These are phyloP conservation scores for Trypanosoma platydactyli DNA, from an alignment of 208 protist species.

Conservation along the genomic window DNA sequence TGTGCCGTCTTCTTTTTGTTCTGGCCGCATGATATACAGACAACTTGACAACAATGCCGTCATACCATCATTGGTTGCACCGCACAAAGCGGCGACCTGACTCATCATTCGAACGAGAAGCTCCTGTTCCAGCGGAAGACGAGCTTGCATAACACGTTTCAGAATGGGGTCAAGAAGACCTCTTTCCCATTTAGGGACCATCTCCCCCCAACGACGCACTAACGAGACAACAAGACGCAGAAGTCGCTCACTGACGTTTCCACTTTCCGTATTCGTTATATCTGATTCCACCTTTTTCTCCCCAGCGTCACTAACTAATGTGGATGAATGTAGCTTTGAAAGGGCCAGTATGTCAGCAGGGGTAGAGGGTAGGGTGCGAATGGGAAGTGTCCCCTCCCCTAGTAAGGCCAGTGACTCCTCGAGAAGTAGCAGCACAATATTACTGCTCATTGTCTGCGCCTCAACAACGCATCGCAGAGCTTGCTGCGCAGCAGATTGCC, in stretches of 20 bases:
- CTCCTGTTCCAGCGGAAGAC: slow-evolving; percentile 22
- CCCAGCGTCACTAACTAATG: neutral
- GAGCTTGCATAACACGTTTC: slow-evolving; percentile 15
- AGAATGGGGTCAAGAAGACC: slow-evolving; percentile 2
- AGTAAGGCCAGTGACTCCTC: slow-evolving; percentile 28
- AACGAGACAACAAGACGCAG: slow-evolving; percentile 18
- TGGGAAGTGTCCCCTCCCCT: slow-evolving; percentile 5
- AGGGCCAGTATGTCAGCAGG: slow-evolving; percentile 34
- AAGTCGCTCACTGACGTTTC: neutral
- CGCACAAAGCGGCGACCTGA: slow-evolving; percentile 19
- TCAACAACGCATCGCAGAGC: slow-evolving; percentile 51
- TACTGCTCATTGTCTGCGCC: slow-evolving; percentile 45
- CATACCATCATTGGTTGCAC: slow-evolving; percentile 10
- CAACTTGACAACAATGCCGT: slow-evolving; percentile 10
- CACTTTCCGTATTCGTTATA: neutral
- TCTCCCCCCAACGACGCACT: slow-evolving; percentile 17
- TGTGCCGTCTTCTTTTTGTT: neutral
- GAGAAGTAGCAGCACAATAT: slow-evolving; percentile 40
- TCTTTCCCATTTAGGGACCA: slow-evolving; percentile 16
- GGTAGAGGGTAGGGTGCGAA: slow-evolving; percentile 18
- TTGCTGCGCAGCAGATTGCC: slow-evolving; percentile 47
- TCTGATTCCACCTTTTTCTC: neutral
- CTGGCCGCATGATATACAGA: slow-evolving; percentile 15
- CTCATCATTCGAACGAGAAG: slow-evolving; percentile 21
- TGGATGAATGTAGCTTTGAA: slow-evolving; percentile 22